These are phyloP conservation scores for Trypanosoma avium DNA, from an alignment of 208 protist genomes.

Conservation along the genomic window DNA sequence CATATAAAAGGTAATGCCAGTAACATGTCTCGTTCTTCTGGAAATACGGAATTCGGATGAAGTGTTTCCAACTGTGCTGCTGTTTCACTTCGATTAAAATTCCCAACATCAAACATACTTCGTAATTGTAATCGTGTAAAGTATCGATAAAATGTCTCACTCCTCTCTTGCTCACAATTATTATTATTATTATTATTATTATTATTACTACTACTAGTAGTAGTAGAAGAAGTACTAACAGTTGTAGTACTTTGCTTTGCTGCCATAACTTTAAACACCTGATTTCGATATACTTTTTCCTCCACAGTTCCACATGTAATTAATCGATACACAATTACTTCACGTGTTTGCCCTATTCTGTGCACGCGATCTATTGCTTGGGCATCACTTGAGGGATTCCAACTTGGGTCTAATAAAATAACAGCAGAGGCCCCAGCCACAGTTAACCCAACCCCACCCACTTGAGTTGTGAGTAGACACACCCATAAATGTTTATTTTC, in stretches of 20 bases:
- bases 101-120: constrained; percentile 73
- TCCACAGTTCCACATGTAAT: constrained; percentile 96
- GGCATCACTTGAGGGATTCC: constrained; percentile 96
- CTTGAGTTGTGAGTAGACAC: constrained; percentile 96
- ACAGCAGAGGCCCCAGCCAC: constrained; percentile 94
- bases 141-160: constrained; percentile 58
- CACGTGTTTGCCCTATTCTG: constrained; percentile 96
- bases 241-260: constrained; percentile 48
- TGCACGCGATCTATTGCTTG: constrained; percentile 97
- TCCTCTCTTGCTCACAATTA: not conserved
- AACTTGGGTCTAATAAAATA: constrained; percentile 96
- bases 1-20: constrained; percentile 39
- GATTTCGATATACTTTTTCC: constrained; percentile 98
- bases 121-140: constrained; percentile 84
- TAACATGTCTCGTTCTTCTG: constrained; percentile 17
- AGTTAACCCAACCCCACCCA: constrained; percentile 98
- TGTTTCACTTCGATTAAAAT: constrained; percentile 51
- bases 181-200: too few relatives aligned
- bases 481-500: constrained; percentile 46
- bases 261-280: constrained; percentile 95
- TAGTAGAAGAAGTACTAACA: too few relatives aligned
- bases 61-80: constrained; percentile 62
- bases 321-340: constrained; percentile 95
- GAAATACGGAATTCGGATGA: constrained; percentile 43
- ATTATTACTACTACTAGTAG: too few relatives aligned